Evolutionary conservation across 2,329 filamentous ascomycete species (phyloP).

Genomic region (Orbilia javanica): DNA sequence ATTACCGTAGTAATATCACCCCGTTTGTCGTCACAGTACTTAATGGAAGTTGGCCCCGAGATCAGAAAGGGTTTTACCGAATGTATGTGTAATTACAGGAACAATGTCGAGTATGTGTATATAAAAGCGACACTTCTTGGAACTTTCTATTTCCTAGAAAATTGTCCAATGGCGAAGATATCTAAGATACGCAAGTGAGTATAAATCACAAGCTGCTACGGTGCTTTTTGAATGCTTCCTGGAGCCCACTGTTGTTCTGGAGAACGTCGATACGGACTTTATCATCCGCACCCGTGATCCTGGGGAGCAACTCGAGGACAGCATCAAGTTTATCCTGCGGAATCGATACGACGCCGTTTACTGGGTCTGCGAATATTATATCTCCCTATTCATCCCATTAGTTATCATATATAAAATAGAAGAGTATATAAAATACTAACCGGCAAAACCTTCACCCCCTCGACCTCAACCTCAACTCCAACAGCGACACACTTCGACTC

Average conservation of each 20-base stretch:
- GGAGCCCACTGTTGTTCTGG: slow-evolving; percentile 71
- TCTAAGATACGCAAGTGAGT: too few relatives aligned
- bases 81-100: too few relatives aligned
- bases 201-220: slow-evolving; percentile 62
- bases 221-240: slow-evolving; percentile 76
- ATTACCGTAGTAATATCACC: too few relatives aligned
- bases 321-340: slow-evolving; percentile 73
- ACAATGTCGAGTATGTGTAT: too few relatives aligned
- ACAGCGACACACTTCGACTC: slow-evolving; percentile 72
- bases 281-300: slow-evolving; percentile 70
- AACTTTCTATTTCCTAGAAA: too few relatives aligned
- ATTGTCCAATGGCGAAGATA: too few relatives aligned
- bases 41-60: too few relatives aligned
- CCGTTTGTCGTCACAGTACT: too few relatives aligned
- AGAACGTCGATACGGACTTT: slow-evolving; percentile 76
- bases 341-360: slow-evolving; percentile 78
- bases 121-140: too few relatives aligned
- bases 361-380: slow-evolving; percentile 76
- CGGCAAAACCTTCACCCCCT: slow-evolving; percentile 64
- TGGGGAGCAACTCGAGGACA: slow-evolving; percentile 74
- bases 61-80: too few relatives aligned
- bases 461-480: slow-evolving; percentile 65
- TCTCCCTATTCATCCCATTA: slow-evolving; percentile 70
- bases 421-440: slow-evolving; percentile 57
- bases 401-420: slow-evolving; percentile 63